phyloP scores from a whole-genome alignment of 495 filamentous ascomycete species.

The Penicillium robsamsonii region DNA sequence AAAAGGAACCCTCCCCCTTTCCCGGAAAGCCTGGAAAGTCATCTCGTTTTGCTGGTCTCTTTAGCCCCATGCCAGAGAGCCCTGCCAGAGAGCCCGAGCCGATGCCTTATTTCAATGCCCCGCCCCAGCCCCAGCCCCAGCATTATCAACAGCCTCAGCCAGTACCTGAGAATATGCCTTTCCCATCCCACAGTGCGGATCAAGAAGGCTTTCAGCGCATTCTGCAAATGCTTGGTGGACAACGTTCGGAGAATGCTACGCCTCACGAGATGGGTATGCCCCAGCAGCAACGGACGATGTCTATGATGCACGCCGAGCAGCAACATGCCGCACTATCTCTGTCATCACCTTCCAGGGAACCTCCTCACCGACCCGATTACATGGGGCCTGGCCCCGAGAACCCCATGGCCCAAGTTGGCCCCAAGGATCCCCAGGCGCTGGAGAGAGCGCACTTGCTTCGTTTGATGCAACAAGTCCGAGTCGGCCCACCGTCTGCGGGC shows the following conservation, averaged over 20 bases:
- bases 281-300: slow-evolving; percentile 31
- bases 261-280: slow-evolving; percentile 33
- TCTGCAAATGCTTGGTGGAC: slow-evolving; percentile 72
- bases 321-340: slow-evolving; percentile 29
- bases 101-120: slow-evolving; percentile 25
- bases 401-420: slow-evolving; percentile 28
- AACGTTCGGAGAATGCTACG: slow-evolving; percentile 42
- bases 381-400: slow-evolving; percentile 33
- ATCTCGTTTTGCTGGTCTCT: slow-evolving; percentile 83
- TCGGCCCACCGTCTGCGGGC: slow-evolving; percentile 32
- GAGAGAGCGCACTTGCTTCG: slow-evolving; percentile 52
- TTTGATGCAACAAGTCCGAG: slow-evolving; percentile 51
- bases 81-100: slow-evolving; percentile 54
- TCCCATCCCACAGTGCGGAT: slow-evolving; percentile 63
- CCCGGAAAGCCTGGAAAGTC: slow-evolving; percentile 49
- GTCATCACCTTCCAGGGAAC: slow-evolving; percentile 39
- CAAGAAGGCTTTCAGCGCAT: slow-evolving; percentile 89
- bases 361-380: slow-evolving; percentile 32
- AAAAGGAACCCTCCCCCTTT: slow-evolving; percentile 23
- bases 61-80: slow-evolving; percentile 62
- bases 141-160: not conserved
- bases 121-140: not conserved
- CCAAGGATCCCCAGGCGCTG: slow-evolving; percentile 37
- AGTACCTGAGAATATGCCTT: slow-evolving; percentile 21
- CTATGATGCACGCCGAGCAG: slow-evolving; percentile 35